Base-by-base conservation (phyloP, 768 basidiomycete genomes). In the Pulveroboletus ravenelii region DNA sequence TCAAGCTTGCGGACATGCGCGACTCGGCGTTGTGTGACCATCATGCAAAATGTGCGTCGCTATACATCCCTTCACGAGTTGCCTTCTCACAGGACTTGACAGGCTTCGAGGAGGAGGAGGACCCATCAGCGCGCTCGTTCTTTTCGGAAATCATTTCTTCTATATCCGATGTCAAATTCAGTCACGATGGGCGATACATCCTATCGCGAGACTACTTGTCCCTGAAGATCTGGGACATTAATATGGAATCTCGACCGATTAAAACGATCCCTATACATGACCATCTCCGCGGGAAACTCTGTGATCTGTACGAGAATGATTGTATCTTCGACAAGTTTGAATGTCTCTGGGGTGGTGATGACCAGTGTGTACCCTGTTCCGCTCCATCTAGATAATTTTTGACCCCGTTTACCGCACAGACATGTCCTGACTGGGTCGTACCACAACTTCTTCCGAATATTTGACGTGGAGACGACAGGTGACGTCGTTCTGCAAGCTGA, bases 241-340 rank as follows among this genome's bases (percentile, higher is more conserved):
- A 96, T 70, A 98, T 98, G 94, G 96, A 99, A 72, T 85, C 84
- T 56, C 82, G 87, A 61, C 96, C 96, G 13, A 74, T 99, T 52
- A 95, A 96, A 75, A 98, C 93, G 12, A 98, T 99, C 68, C 89
- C 93, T 46, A 98, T 99, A 62, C 96, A 99, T 65, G 96, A 99
- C 61, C 95, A 98, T 70, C 78, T 99, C 40, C 85, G 95, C 46
- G 90, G 91, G 48, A 99, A 98, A 70, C 83, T 99, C 8, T 99
- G 96, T 69, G 96, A 99, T 69, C 72, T 98, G 55, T 99, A 99
- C 65, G 96, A 99, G 76, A 99, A 98, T 62, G 96, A 99, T 64
- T 98, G 96, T 72, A 99, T 99, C 64, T 99, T 98, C 68, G 96
- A 99, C 78, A 98, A 98, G 72, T 99, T 98, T 60, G 96, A 99